Conservation (phyloP, 1,139 yeast genomes). For the Debaryomyces sp. region DNA sequence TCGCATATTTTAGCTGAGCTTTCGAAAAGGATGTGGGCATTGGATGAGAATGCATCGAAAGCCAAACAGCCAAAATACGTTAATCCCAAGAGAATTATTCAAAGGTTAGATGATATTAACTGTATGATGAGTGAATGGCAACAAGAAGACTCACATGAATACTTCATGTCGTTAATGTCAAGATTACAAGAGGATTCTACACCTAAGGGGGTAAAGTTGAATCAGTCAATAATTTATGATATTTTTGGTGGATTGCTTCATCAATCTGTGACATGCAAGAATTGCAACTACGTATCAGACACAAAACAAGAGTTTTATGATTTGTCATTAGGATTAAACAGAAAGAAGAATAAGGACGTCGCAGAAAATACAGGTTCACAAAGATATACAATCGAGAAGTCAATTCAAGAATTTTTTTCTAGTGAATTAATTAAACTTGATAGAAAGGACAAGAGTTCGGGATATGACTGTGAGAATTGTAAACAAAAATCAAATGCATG, state of each 20-base stretch:
- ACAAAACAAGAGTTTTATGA: conserved; percentile 96
- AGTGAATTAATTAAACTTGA: conserved; percentile 76
- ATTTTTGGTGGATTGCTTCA: conserved; percentile 89
- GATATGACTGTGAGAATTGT: conserved; percentile 89
- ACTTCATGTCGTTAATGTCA: conserved; percentile 87
- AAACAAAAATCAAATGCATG: conserved; percentile 73
- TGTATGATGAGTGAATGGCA: conserved; percentile 98
- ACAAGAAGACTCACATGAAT: conserved; percentile 98
- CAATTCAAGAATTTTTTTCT: conserved; percentile 78
- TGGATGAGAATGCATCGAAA: conserved; percentile 30
- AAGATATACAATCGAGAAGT: conserved; percentile 65
- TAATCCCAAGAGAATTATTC: conserved; percentile 75
- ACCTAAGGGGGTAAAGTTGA: conserved; percentile 82
- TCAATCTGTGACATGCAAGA: conserved; percentile 82
- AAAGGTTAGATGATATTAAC: conserved; percentile 79
- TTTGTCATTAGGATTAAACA: conserved; percentile 71
- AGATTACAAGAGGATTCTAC: conserved; percentile 90
- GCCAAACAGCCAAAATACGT: conserved; percentile 41
- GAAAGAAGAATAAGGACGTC: conserved; percentile 27
- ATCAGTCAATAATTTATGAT: conserved; percentile 82
- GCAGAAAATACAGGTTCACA: conserved; percentile 6
- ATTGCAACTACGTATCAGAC: conserved; percentile 75
- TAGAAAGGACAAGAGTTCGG: conserved; percentile 57
- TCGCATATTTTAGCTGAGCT: conserved; percentile 75
- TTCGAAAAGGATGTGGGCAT: conserved; percentile 65